phyloP scores from a whole-genome alignment of 2,329 filamentous ascomycete species.

The Neonectria hederae region DNA sequence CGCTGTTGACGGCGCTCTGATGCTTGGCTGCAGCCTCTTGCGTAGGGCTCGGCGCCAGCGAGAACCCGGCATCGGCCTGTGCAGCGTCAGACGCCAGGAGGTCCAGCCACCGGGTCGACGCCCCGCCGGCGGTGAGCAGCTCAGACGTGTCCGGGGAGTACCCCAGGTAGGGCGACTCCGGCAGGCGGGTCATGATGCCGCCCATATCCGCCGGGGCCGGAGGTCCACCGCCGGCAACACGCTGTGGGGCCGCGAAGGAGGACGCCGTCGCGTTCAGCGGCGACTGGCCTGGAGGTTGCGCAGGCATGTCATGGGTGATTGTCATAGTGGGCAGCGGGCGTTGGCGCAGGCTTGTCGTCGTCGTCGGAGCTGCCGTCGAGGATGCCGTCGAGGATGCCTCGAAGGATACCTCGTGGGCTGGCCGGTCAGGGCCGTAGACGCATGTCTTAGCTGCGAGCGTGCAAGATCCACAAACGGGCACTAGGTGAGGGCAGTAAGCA shows the following conservation, averaged over 20 bases:
- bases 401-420: slow-evolving; percentile 15
- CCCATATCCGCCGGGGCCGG: slow-evolving; percentile 9
- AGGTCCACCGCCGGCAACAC: slow-evolving; percentile 7
- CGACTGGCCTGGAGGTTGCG: slow-evolving; percentile 6
- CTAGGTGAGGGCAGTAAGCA: slow-evolving; percentile 14
- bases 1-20: slow-evolving; percentile 8
- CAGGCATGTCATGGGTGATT: slow-evolving; percentile 12
- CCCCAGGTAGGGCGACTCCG: slow-evolving; percentile 15
- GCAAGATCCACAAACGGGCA: slow-evolving; percentile 20
- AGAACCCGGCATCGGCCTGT: slow-evolving; percentile 22
- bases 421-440: slow-evolving; percentile 19
- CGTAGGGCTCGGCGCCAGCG: slow-evolving; percentile 21
- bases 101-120: slow-evolving; percentile 23
- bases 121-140: slow-evolving; percentile 16
- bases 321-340: slow-evolving; percentile 11
- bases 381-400: slow-evolving; percentile 9
- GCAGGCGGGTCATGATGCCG: slow-evolving; percentile 9
- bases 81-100: slow-evolving; percentile 23
- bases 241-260: slow-evolving; percentile 11
- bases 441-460: slow-evolving; percentile 17
- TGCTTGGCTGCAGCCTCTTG: slow-evolving; percentile 13
- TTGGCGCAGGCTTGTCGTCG: not conserved
- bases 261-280: not conserved
- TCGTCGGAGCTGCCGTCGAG: slow-evolving; percentile 25
- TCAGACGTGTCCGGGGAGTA: slow-evolving; percentile 15